Percentiles rank a stretch among this genome's conserved stretches.
These are phyloP conservation scores for Neoarthrinium moseri DNA, from an alignment of 2,329 filamentous ascomycete species.

Conservation along the genomic window DNA sequence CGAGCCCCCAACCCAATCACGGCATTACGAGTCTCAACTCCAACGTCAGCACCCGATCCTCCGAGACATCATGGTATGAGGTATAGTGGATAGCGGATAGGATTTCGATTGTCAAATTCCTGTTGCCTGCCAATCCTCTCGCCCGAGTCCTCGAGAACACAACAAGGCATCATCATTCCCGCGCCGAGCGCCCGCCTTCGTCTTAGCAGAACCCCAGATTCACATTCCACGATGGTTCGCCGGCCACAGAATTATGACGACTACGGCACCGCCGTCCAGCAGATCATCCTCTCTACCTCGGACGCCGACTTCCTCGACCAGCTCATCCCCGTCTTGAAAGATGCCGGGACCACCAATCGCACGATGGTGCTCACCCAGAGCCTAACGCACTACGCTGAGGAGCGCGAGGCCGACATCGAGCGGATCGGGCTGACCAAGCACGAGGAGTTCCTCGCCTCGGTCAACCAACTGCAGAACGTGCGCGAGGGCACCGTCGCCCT, in stretches of 20 bases:
- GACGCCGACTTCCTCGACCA: slow-evolving; percentile 95
- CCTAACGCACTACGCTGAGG: slow-evolving; percentile 77
- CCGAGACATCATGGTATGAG: too few species aligned
- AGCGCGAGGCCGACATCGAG: slow-evolving; percentile 90
- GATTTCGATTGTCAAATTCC: too few species aligned
- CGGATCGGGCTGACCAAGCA: slow-evolving; percentile 93
- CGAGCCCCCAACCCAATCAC: too few species aligned
- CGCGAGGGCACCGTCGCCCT: slow-evolving; percentile 86
- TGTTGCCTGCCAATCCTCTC: too few species aligned
- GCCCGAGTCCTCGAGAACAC: too few species aligned
- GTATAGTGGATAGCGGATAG: too few species aligned
- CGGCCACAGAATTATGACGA: slow-evolving; percentile 31
- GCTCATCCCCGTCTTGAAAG: slow-evolving; percentile 89
- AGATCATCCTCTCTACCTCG: slow-evolving; percentile 92
- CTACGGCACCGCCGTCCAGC: slow-evolving; percentile 33
- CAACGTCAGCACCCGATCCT: too few species aligned
- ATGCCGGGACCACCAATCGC: slow-evolving; percentile 75
- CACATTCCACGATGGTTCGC: slow-evolving; percentile 20
- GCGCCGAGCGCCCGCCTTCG: too few species aligned
- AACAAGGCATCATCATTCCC: too few species aligned
- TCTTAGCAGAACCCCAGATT: not conserved
- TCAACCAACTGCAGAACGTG: slow-evolving; percentile 90
- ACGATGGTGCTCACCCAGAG: slow-evolving; percentile 74
- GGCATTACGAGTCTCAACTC: too few species aligned
- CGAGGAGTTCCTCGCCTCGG: slow-evolving; percentile 91